phyloP scores from a whole-genome alignment of 352 stramenopile genomes.

The Paralagenidium karlingii region DNA sequence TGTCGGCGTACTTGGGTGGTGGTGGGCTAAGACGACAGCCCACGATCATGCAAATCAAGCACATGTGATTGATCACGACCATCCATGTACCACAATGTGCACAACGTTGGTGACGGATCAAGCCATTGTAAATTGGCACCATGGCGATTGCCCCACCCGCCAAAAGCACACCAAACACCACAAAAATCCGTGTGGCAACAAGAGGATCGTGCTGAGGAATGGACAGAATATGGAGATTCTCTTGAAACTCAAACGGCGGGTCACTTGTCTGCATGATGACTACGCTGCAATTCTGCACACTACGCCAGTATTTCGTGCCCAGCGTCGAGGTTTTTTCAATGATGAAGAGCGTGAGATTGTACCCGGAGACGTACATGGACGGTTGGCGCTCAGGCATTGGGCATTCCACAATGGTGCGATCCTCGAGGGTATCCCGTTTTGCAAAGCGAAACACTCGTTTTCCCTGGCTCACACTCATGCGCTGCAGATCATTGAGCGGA shows the following conservation, averaged over 20 bases:
- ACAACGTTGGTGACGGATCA: slow-evolving; percentile 31
- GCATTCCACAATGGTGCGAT: slow-evolving; percentile 41
- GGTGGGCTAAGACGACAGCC: slow-evolving; percentile 32
- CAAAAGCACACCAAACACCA: slow-evolving; percentile 9
- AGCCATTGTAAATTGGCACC: slow-evolving; percentile 39
- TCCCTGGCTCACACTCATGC: slow-evolving; percentile 53
- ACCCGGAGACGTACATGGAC: slow-evolving; percentile 37
- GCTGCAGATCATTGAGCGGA: slow-evolving; percentile 46
- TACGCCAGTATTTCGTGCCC: slow-evolving; percentile 46
- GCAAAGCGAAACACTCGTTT: slow-evolving; percentile 43
- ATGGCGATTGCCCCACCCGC: slow-evolving; percentile 10
- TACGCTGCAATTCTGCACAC: slow-evolving; percentile 52
- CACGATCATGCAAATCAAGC: slow-evolving; percentile 36
- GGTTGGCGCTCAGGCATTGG: slow-evolving; percentile 32
- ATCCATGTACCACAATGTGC: slow-evolving; percentile 58
- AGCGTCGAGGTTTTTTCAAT: slow-evolving; percentile 29
- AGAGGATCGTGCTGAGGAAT: slow-evolving; percentile 16
- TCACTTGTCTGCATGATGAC: slow-evolving; percentile 26
- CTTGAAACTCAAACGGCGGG: slow-evolving; percentile 25
- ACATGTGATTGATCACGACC: slow-evolving; percentile 33
- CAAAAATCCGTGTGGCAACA: slow-evolving; percentile 19
- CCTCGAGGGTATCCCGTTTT: slow-evolving; percentile 26
- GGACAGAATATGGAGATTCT: slow-evolving; percentile 46
- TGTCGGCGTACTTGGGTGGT: no score
- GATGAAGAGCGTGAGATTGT: slow-evolving; percentile 38